These are phyloP conservation scores for Hemileccinum hortonii DNA, from an alignment of 1,284 basidiomycete species.

Conservation along the genomic window DNA sequence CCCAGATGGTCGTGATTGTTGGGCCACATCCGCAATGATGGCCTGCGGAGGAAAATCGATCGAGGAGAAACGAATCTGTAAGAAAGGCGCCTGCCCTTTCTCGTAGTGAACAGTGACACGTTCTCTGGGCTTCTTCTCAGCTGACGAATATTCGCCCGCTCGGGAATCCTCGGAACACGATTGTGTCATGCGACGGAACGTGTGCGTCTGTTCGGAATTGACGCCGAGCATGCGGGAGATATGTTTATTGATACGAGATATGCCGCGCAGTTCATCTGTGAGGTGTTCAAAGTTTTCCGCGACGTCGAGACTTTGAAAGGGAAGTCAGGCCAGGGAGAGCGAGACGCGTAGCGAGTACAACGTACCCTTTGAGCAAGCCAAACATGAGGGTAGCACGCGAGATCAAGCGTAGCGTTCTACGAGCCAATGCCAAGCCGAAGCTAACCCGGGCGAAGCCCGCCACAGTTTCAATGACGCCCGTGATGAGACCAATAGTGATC, in stretches of 20 bases:
- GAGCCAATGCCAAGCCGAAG: conserved; percentile 51
- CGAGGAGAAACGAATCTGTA: conserved; percentile 62
- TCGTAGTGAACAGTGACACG: conserved; percentile 59
- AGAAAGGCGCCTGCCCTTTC: conserved; percentile 50
- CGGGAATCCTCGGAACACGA: conserved; percentile 19
- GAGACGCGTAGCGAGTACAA: not conserved
- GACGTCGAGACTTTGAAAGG: conserved; percentile 37
- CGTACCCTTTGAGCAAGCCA: conserved; percentile 66
- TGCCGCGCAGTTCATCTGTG: conserved; percentile 35
- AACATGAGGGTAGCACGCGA: conserved; percentile 54
- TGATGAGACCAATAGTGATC: conserved; percentile 56
- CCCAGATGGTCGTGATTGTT: conserved; percentile 15
- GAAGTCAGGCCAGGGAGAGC: not conserved
- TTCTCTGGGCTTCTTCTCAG: conserved; percentile 18
- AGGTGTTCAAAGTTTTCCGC: conserved; percentile 45
- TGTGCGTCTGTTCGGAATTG: conserved; percentile 49
- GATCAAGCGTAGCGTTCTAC: conserved; percentile 58
- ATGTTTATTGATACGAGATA: conserved; percentile 23
- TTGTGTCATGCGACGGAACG: conserved; percentile 41
- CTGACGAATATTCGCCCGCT: not conserved
- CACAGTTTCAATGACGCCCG: conserved; percentile 63
- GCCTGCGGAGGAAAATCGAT: conserved; percentile 46
- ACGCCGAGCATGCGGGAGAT: conserved; percentile 47
- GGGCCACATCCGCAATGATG: conserved; percentile 32
- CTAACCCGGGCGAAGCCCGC: conserved; percentile 58